These are phyloP conservation scores for Macrotyloma uniflorum DNA, from an alignment of 306 rosid genomes.

Conservation along the genomic window DNA sequence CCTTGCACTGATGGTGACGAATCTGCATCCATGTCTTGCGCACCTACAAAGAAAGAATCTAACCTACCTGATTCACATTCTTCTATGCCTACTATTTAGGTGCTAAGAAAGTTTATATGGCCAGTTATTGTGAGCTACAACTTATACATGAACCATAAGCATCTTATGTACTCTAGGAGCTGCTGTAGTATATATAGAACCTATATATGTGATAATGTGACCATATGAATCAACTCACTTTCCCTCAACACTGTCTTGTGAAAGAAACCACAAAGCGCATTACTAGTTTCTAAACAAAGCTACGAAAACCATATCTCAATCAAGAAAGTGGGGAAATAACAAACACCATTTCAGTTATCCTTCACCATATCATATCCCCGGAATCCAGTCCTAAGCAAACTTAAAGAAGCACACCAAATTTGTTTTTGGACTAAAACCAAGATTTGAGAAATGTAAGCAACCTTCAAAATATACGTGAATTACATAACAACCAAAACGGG, in stretches of 20 bases:
- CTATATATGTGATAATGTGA: background rate
- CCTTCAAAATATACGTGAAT: background rate
- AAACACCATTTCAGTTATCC: background rate
- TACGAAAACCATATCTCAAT: background rate
- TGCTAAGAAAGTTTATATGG: background rate
- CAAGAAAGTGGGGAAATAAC: background rate
- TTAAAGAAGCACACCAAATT: background rate
- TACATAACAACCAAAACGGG: background rate
- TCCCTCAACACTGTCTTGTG: background rate
- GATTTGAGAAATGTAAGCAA: background rate
- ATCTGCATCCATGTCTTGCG: background rate
- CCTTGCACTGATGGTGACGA: background rate
- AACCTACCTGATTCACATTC: background rate
- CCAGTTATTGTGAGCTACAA: background rate
- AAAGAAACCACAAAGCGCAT: constrained; percentile 6
- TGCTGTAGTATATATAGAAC: background rate
- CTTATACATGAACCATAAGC: background rate
- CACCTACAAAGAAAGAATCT: background rate
- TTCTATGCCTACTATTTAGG: background rate
- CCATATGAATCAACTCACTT: background rate
- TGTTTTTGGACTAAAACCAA: background rate
- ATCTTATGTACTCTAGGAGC: background rate
- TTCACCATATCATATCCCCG: background rate
- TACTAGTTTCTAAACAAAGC: background rate
- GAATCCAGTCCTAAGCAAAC: constrained; percentile 2